Percentiles rank a stretch among this genome's conserved stretches.
phyloP scores from a whole-genome alignment of 345 rosid genomes.

The Excoecaria cochinchinensis region DNA sequence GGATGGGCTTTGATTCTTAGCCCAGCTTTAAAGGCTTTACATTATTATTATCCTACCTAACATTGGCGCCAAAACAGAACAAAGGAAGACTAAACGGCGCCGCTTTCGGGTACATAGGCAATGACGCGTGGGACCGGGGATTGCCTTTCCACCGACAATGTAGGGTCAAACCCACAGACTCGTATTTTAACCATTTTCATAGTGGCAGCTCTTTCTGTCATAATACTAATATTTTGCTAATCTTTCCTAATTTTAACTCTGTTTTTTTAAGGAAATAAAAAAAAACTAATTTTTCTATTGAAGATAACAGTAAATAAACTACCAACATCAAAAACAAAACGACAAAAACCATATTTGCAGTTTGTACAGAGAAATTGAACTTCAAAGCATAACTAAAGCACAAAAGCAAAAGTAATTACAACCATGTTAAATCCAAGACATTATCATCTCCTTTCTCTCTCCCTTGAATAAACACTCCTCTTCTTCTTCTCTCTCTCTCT shows the following conservation, averaged over 20 bases:
- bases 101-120: neutral
- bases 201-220: too few relatives aligned
- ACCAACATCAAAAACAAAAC: too few relatives aligned
- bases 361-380: neutral
- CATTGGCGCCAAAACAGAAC: neutral
- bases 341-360: too few relatives aligned
- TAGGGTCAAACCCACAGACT: constrained; percentile 15
- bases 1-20: too few relatives aligned
- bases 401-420: neutral
- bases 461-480: neutral
- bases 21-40: neutral
- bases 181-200: neutral
- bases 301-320: too few relatives aligned
- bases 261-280: too few relatives aligned
- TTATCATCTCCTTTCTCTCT: neutral
- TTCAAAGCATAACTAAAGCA: neutral
- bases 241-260: too few relatives aligned
- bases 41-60: neutral
- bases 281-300: too few relatives aligned
- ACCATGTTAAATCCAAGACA: neutral
- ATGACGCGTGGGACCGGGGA: neutral
- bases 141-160: constrained; percentile 13
- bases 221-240: too few relatives aligned
- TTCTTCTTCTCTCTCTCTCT: neutral
- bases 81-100: neutral